A percentile compares a stretch with the other conserved stretches of the same genome.
Evolutionary conservation across 768 basidiomycete genomes (phyloP).

Genomic region (Hypholoma fasciculare): DNA sequence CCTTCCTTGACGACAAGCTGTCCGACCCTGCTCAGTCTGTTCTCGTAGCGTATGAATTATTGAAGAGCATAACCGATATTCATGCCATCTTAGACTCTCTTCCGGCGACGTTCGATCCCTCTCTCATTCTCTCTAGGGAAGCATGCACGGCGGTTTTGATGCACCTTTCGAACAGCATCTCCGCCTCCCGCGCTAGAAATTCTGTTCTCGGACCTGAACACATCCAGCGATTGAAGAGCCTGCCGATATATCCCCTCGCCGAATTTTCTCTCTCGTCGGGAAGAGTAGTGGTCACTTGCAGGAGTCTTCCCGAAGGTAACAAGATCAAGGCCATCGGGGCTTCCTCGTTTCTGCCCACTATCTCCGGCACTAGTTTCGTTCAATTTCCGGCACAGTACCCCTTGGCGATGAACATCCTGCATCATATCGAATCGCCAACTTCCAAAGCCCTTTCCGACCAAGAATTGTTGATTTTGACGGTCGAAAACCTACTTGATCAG

Average conservation of each 20-base stretch:
- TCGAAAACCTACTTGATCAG: conserved; percentile 30
- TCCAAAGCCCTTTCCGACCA: conserved; percentile 15
- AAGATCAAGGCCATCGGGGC: background rate
- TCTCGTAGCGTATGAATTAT: conserved; percentile 14
- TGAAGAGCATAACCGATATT: conserved; percentile 25
- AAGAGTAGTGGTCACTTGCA: conserved; percentile 5
- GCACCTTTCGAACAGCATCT: conserved; percentile 9
- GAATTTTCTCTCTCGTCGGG: conserved; percentile 7
- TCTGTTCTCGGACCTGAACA: conserved; percentile 10
- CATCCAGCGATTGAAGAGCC: conserved; percentile 11
- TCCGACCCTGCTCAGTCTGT: conserved; percentile 15
- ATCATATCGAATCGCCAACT: conserved; percentile 23
- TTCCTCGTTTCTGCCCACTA: background rate
- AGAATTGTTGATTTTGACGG: conserved; percentile 26
- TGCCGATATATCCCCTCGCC: conserved; percentile 31
- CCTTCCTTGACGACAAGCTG: conserved; percentile 32
- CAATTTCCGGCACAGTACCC: conserved; percentile 6
- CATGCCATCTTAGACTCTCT: conserved; percentile 31
- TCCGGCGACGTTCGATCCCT: background rate
- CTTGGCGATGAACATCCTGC: conserved; percentile 20
- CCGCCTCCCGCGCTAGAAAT: background rate
- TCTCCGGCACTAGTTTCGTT: background rate
- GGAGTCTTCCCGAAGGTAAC: background rate
- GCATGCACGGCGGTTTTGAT: conserved; percentile 11
- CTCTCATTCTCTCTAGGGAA: conserved; percentile 4